phyloP scores from a whole-genome alignment of 768 basidiomycete species.

The Mycena haematopus region DNA sequence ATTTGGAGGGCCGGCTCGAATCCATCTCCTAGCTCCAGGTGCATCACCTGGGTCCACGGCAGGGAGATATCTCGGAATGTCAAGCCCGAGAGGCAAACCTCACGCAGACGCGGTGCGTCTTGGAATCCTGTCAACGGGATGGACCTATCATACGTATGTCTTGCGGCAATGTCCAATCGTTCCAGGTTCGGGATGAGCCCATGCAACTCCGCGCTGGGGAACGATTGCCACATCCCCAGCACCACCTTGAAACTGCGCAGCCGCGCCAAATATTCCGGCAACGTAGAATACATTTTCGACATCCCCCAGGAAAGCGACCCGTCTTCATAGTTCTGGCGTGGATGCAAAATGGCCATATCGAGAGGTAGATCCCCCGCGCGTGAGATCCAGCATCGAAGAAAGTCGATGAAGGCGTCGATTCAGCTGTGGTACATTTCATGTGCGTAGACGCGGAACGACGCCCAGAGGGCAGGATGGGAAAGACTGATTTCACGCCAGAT shows the following conservation, averaged over 20 bases:
- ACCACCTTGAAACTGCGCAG: neutral
- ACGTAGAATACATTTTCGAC: neutral
- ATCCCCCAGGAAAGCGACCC: neutral
- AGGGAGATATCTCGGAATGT: neutral
- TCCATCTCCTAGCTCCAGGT: neutral
- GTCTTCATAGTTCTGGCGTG: neutral
- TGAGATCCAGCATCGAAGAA: conserved; percentile 1
- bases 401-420: conserved; percentile 1
- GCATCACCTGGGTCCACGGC: neutral
- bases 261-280: neutral
- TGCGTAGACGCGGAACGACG: neutral
- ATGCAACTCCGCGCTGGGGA: neutral
- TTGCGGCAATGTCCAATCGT: neutral
- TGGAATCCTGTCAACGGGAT: neutral
- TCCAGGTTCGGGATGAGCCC: neutral
- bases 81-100: neutral
- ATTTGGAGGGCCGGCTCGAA: neutral
- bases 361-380: neutral
- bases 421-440: conserved; percentile 1
- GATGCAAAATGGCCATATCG: neutral
- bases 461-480: neutral
- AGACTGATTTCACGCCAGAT: neutral
- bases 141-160: neutral
- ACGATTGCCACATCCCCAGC: neutral
- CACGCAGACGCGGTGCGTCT: neutral